Percentiles rank a stretch among this genome's conserved stretches.
Conservation (phyloP, 495 filamentous ascomycete species). For the Tuber aestivum region DNA sequence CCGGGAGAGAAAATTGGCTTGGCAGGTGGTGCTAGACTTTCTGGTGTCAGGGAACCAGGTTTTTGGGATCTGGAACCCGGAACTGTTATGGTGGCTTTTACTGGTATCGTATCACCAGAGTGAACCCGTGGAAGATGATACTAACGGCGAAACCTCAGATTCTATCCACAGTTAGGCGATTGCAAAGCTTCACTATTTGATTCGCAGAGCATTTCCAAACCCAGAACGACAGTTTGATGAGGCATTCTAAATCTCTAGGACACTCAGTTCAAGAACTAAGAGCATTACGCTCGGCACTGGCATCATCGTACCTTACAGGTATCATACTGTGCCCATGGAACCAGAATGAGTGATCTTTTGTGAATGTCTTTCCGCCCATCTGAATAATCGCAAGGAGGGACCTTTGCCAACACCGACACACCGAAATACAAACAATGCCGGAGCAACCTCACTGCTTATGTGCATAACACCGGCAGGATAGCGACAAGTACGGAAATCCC, state of each 20-base stretch:
- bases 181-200: neutral
- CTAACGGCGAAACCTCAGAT: neutral
- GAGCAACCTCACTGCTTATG: neutral
- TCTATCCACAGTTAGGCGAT: neutral
- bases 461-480: neutral
- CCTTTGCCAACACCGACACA: neutral
- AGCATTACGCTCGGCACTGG: neutral
- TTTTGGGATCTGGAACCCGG: neutral
- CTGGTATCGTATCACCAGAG: too few species aligned
- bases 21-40: neutral
- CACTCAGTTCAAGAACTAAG: neutral
- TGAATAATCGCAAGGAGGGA: neutral
- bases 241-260: neutral
- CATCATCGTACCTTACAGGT: neutral
- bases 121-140: neutral
- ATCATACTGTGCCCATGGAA: neutral
- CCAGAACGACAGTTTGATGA: neutral
- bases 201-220: neutral
- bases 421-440: neutral
- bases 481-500: neutral
- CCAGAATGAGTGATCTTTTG: neutral
- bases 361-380: neutral
- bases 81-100: too few species aligned
- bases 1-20: neutral
- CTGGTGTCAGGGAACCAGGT: neutral